Evolutionary conservation across 192 early-diverging fungal genomes (phyloP).

Genomic region (Mortierella hygrophila): DNA sequence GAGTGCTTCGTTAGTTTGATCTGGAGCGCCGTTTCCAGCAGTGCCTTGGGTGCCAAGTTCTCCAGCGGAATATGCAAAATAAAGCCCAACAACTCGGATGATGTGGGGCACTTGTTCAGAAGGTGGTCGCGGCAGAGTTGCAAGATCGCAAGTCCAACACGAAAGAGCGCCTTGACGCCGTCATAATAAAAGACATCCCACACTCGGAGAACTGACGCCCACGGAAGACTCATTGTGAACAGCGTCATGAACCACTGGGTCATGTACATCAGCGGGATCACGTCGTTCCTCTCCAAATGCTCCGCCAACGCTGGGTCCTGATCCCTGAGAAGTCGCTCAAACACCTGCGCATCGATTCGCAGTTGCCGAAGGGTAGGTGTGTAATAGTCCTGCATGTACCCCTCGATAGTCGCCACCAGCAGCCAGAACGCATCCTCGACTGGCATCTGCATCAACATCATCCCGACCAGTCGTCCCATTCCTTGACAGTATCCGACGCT

Average conservation of each 20-base stretch:
- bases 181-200: constrained; percentile 95
- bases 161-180: constrained; percentile 87
- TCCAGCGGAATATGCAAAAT: constrained; percentile 86
- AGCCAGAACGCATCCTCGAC: constrained; percentile 94
- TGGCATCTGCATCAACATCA: constrained; percentile 90
- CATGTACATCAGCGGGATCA: constrained; percentile 90
- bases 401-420: constrained; percentile 80
- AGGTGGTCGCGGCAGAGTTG: constrained; percentile 71
- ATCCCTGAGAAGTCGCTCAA: constrained; percentile 80
- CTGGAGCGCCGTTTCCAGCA: constrained; percentile 77
- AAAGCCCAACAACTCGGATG: constrained; percentile 79
- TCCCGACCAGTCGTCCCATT: constrained; percentile 92
- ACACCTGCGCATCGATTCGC: constrained; percentile 84
- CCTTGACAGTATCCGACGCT: constrained; percentile 95
- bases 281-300: constrained; percentile 81
- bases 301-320: constrained; percentile 75
- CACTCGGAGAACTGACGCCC: constrained; percentile 87
- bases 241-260: constrained; percentile 96
- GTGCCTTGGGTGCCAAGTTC: constrained; percentile 66
- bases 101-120: constrained; percentile 81
- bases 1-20: constrained; percentile 71
- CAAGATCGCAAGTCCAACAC: constrained; percentile 84
- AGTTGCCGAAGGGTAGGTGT: constrained; percentile 79
- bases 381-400: constrained; percentile 86
- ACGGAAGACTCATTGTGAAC: constrained; percentile 89